phyloP scores from a whole-genome alignment of 257 asterid species.

The Plantago elongata region DNA sequence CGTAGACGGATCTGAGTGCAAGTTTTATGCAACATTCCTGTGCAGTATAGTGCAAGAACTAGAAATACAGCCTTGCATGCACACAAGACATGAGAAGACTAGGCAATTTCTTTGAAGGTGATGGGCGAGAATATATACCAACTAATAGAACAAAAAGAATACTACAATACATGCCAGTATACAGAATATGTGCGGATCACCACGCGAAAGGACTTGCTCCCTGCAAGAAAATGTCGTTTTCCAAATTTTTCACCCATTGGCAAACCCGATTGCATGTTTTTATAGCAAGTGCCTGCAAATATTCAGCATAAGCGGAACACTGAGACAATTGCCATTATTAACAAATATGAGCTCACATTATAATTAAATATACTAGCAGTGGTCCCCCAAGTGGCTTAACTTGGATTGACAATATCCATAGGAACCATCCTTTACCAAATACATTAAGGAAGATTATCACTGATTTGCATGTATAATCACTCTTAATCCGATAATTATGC shows the following conservation, averaged over 20 bases:
- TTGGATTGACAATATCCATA: background rate
- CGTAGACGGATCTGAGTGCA: background rate
- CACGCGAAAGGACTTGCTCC: constrained; percentile 94
- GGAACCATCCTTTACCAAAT: background rate
- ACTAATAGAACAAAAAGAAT: background rate
- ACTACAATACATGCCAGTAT: constrained; percentile 33
- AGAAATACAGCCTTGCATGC: background rate
- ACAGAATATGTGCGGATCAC: constrained; percentile 40
- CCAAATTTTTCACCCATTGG: constrained; percentile 93
- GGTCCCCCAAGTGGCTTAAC: constrained; percentile 11
- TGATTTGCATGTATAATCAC: background rate
- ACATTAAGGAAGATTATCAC: background rate
- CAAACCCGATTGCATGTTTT: constrained; percentile 88
- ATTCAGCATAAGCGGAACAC: constrained; percentile 12
- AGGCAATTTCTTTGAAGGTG: background rate
- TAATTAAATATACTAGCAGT: background rate
- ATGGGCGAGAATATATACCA: background rate
- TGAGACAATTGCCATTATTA: background rate
- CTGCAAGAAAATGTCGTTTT: constrained; percentile 76
- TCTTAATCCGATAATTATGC: no score
- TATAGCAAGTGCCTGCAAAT: constrained; percentile 88
- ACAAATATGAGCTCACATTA: background rate
- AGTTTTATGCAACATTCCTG: background rate
- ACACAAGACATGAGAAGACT: background rate
- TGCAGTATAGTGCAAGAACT: background rate